Percentiles rank a stretch among this genome's conserved stretches.
phyloP scores from a whole-genome alignment of 768 basidiomycete genomes.

The Cyclocybe aegerita region DNA sequence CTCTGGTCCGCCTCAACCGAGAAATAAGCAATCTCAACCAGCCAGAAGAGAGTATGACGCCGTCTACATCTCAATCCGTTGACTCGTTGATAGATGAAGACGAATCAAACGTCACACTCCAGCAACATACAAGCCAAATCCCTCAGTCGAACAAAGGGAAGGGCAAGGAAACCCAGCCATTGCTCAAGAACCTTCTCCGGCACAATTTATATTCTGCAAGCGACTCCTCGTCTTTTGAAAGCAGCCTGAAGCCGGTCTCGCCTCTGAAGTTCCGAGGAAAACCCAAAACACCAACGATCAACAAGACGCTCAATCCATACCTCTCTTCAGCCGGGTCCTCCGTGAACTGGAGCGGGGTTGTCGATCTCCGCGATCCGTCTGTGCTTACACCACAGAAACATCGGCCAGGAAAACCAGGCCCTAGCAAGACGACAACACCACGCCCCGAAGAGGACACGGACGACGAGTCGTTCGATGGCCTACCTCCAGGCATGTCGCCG shows the following conservation, averaged over 20 bases:
- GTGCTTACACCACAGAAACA: constrained; percentile 40
- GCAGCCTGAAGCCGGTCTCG: constrained; percentile 34
- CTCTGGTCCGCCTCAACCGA: constrained; percentile 64
- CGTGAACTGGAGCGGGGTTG: constrained; percentile 68
- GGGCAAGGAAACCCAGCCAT: constrained; percentile 40
- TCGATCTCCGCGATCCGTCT: constrained; percentile 64
- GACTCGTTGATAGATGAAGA: constrained; percentile 12
- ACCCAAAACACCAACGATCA: constrained; percentile 54
- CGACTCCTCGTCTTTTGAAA: constrained; percentile 36
- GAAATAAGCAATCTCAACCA: constrained; percentile 59
- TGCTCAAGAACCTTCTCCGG: constrained; percentile 51
- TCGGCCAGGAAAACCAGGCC: constrained; percentile 28
- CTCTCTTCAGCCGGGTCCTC: constrained; percentile 51
- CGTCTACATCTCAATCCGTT: constrained; percentile 12
- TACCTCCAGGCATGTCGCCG: constrained; percentile 61
- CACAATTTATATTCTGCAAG: constrained; percentile 45
- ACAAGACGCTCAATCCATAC: constrained; percentile 59
- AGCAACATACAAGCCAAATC: constrained; percentile 20
- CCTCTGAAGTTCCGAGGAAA: constrained; percentile 53
- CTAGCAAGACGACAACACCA: constrained; percentile 19
- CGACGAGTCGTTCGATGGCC: constrained; percentile 51
- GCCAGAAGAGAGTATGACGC: constrained; percentile 10
- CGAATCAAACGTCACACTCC: constrained; percentile 17
- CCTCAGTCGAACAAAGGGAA: constrained; percentile 44
- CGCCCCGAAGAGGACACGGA: constrained; percentile 33